A percentile compares a stretch with the other conserved stretches of the same genome.
phyloP scores from a whole-genome alignment of 805 yeast species.

The Metschnikowia gruessii region DNA sequence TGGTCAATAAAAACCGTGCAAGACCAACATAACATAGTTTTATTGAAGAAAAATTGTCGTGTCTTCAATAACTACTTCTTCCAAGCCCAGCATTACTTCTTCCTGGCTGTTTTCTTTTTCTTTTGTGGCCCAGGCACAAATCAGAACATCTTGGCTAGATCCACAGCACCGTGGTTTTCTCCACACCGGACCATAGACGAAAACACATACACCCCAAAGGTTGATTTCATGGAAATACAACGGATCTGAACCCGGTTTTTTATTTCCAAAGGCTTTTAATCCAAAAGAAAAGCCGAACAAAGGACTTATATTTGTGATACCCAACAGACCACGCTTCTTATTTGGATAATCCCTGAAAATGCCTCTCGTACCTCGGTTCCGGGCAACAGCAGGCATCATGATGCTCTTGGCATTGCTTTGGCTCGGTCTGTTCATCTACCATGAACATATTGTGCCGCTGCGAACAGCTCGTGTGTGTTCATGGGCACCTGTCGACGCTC shows the following conservation, averaged over 20 bases:
- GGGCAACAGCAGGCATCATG: constrained; percentile 29
- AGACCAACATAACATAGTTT: too few species aligned
- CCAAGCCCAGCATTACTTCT: neutral
- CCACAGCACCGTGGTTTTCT: too few species aligned
- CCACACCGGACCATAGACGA: too few species aligned
- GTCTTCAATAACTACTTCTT: too few species aligned
- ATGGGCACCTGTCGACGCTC: constrained; percentile 27
- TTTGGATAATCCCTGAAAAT: neutral
- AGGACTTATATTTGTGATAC: neutral
- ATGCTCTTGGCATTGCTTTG: constrained; percentile 25
- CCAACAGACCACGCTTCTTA: too few species aligned
- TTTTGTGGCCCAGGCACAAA: neutral
- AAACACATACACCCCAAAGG: too few species aligned
- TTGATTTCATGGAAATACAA: too few species aligned
- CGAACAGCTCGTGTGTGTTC: constrained; percentile 27
- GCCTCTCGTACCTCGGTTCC: constrained; percentile 17
- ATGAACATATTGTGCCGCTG: constrained; percentile 34
- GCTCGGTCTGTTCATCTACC: constrained; percentile 30
- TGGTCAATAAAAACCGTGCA: too few species aligned
- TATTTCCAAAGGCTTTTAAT: neutral
- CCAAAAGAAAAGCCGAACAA: neutral
- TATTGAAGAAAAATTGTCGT: too few species aligned
- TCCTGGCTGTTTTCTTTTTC: neutral
- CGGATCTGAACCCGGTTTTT: too few species aligned
- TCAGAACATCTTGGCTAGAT: constrained; percentile 1